Evolutionary conservation across 352 stramenopile species (phyloP), one percentile per base, ranked within the genome.

Genomic region (Globisporangium spiculum): DNA sequence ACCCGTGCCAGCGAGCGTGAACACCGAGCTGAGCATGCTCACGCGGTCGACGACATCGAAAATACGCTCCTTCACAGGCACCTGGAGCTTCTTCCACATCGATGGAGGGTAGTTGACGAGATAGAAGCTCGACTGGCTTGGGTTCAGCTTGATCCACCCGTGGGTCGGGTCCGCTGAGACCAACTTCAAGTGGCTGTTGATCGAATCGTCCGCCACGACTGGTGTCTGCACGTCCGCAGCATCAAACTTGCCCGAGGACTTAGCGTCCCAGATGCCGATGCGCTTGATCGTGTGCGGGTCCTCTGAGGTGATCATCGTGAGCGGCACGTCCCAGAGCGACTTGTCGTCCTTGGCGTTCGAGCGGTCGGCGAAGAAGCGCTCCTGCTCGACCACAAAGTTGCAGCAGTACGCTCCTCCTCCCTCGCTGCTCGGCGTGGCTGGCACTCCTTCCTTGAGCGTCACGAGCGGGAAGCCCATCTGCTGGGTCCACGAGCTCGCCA

Each of bases 121-220:
- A 79, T 98, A 98, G 44, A 97, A 97, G 34, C 96, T 92, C 65
- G 97, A 83, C 69, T 99, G 96, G 66, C 90, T 89, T 18, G 90
- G 90, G 82, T 99, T 99, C 14, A 99, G 79, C 78, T 99, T 98
- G 63, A 99, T 84, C 93, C 92, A 99, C 10, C 76, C 78, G 24
- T 79, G 77, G 20, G 75, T 66, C 0, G 41, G 69, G 18, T 44
- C 52, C n/a, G 69, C n/a, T 4, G 38, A 30, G 18, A 63, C 68
- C 2, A 97, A 54, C 57, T 90, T 76, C 18, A 96, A 88, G 58
- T 94, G 83, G 60, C 86, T 73, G 54, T 91, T 88, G 78, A 98
- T 93, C 14, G 95, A 82, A n/a, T 89, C 81, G 52, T 90, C 83
- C 56, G 97, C 90, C 2, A 69, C 64, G 24, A 92, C 54, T 1